Evolutionary conservation across 345 rosid species (phyloP).

Genomic region (Camelina hispida): DNA sequence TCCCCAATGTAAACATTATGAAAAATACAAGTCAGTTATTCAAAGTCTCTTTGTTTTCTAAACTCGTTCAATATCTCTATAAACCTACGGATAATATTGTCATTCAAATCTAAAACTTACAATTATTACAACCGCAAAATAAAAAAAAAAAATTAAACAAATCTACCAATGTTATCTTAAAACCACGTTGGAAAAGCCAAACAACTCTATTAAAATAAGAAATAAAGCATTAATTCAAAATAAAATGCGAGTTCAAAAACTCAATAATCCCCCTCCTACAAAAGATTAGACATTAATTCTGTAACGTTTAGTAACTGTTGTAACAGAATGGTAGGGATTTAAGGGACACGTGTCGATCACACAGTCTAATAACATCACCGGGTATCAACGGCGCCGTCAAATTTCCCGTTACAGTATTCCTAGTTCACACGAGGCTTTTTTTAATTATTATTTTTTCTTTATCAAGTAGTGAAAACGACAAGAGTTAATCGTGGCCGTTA

Average conservation of each 20-base stretch:
- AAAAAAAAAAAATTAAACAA: conserved; percentile 14
- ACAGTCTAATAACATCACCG: neutral
- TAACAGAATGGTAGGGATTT: neutral
- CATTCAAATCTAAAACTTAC: neutral
- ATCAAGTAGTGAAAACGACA: conserved; percentile 25
- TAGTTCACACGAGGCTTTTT: conserved; percentile 35
- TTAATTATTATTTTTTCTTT: neutral
- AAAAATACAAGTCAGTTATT: too few species aligned
- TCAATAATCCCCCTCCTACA: neutral
- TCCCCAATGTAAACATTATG: too few species aligned
- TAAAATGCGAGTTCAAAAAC: neutral
- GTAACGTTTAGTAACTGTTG: conserved; percentile 9
- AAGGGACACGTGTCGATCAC: conserved; percentile 4
- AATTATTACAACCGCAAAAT: conserved; percentile 16
- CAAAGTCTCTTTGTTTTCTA: too few species aligned
- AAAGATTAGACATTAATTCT: neutral
- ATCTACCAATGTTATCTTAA: conserved; percentile 35
- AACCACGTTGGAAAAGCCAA: conserved; percentile 23
- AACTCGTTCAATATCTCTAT: too few species aligned
- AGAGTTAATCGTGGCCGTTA: conserved; percentile 30
- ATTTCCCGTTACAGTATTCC: conserved; percentile 35
- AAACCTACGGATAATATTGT: conserved; percentile 5
- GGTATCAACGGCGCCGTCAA: conserved; percentile 42
- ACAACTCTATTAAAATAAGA: neutral
- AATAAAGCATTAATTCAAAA: neutral